These are phyloP conservation scores for Petrea volubilis DNA, from an alignment of 257 asterid species.

Conservation along the genomic window DNA sequence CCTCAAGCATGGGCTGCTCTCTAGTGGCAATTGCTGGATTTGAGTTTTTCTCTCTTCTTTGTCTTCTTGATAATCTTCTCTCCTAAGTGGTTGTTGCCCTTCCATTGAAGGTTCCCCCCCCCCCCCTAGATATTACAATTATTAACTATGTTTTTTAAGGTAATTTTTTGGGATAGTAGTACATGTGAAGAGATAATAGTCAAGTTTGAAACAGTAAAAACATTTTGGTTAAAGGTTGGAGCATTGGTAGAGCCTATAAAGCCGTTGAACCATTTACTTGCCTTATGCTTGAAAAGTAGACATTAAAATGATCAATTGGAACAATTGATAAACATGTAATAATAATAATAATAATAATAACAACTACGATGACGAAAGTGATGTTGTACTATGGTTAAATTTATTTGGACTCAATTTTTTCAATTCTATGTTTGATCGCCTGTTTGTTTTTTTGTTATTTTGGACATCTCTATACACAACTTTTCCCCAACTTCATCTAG, in stretches of 20 bases:
- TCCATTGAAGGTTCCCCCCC: not conserved
- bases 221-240: not conserved
- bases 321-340: not conserved
- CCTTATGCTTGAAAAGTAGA: not conserved
- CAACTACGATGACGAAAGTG: too few relatives aligned
- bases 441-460: too few relatives aligned
- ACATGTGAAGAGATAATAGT: not conserved
- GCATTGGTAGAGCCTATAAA: slow-evolving; percentile 28
- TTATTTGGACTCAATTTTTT: too few relatives aligned
- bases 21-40: slow-evolving; percentile 24
- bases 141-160: not conserved
- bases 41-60: slow-evolving; percentile 1
- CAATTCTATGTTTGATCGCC: too few relatives aligned
- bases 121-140: not conserved
- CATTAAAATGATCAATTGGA: not conserved
- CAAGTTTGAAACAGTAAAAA: not conserved
- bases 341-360: not conserved
- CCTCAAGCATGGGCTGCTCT: slow-evolving; percentile 32
- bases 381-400: too few relatives aligned
- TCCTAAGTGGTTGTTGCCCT: slow-evolving; percentile 33
- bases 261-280: slow-evolving; percentile 10
- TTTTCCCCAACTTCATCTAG: too few relatives aligned
- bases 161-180: not conserved
- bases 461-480: too few relatives aligned
- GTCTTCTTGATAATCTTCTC: slow-evolving; percentile 14